A percentile compares a stretch with the other conserved stretches of the same genome.
Conservation (phyloP, 108 stramenopile genomes). For the Mediolabrus comicus region DNA sequence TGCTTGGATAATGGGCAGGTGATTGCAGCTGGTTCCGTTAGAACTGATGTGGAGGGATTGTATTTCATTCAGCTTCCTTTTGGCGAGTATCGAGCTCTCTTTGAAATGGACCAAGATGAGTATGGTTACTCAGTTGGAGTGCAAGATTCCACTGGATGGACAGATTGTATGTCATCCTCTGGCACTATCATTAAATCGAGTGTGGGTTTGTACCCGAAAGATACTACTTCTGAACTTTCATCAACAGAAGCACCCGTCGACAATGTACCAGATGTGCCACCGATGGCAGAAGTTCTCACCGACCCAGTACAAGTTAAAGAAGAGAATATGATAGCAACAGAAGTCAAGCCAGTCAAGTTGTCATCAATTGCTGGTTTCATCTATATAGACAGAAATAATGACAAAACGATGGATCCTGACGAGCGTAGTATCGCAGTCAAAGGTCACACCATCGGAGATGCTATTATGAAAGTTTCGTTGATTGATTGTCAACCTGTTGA, state of each 20-base stretch:
- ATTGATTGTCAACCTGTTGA: slow-evolving; percentile 26
- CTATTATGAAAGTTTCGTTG: slow-evolving; percentile 22
- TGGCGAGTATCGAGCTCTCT: slow-evolving; percentile 18
- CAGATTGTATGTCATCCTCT: slow-evolving; percentile 17
- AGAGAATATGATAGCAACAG: too few species aligned
- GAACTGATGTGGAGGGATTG: slow-evolving; percentile 21
- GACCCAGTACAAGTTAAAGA: background rate
- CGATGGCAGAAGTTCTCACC: background rate
- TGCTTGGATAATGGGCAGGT: background rate
- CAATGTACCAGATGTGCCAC: background rate
- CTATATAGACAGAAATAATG: slow-evolving; percentile 24
- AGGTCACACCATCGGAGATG: slow-evolving; percentile 38
- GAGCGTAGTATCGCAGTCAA: slow-evolving; percentile 28
- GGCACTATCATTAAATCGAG: slow-evolving; percentile 17
- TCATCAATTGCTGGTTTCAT: slow-evolving; percentile 32
- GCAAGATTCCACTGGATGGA: slow-evolving; percentile 27
- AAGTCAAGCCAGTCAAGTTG: background rate
- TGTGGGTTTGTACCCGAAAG: slow-evolving; percentile 20
- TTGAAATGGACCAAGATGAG: slow-evolving; percentile 15
- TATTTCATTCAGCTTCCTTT: slow-evolving; percentile 26
- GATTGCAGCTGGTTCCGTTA: background rate
- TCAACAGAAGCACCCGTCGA: too few species aligned
- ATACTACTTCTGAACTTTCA: background rate
- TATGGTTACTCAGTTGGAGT: slow-evolving; percentile 16
- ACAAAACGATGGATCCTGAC: slow-evolving; percentile 18